These are phyloP conservation scores for Pseudonitzschia delicatissima DNA, from an alignment of 108 stramenopile species.

Conservation along the genomic window DNA sequence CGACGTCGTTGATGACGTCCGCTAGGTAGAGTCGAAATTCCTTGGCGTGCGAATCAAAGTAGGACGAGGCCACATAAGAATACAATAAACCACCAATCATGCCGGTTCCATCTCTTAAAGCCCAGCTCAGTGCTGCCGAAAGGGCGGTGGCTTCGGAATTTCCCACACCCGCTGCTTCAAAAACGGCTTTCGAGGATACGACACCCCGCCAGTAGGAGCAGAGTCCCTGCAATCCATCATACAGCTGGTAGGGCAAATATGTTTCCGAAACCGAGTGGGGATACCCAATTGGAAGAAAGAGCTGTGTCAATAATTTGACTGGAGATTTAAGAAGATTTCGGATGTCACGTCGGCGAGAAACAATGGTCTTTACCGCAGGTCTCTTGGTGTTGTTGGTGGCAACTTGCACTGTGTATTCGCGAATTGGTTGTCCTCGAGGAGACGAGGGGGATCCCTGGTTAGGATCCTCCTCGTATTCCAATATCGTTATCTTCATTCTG, in stretches of 20 bases:
- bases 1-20: constrained; percentile 91
- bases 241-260: constrained; percentile 88
- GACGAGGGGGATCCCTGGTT: neutral
- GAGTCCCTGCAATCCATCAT: constrained; percentile 92
- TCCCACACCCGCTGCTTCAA: constrained; percentile 89
- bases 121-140: constrained; percentile 78
- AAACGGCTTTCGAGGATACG: constrained; percentile 77
- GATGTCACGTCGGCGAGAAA: neutral
- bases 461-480: constrained; percentile 7
- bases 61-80: constrained; percentile 60
- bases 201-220: constrained; percentile 92
- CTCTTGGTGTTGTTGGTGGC: constrained; percentile 7
- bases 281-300: constrained; percentile 76
- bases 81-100: constrained; percentile 90
- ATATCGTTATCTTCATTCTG: neutral
- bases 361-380: neutral
- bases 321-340: neutral
- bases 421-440: neutral
- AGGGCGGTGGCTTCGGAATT: constrained; percentile 79
- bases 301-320: constrained; percentile 27
- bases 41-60: constrained; percentile 89
- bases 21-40: constrained; percentile 91
- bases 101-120: constrained; percentile 85
- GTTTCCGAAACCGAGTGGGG: constrained; percentile 63
- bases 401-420: constrained; percentile 14